Evolutionary conservation across 768 basidiomycete genomes (phyloP), one percentile per base, ranked within the genome.

Genomic region (Thelephora ganbajun): DNA sequence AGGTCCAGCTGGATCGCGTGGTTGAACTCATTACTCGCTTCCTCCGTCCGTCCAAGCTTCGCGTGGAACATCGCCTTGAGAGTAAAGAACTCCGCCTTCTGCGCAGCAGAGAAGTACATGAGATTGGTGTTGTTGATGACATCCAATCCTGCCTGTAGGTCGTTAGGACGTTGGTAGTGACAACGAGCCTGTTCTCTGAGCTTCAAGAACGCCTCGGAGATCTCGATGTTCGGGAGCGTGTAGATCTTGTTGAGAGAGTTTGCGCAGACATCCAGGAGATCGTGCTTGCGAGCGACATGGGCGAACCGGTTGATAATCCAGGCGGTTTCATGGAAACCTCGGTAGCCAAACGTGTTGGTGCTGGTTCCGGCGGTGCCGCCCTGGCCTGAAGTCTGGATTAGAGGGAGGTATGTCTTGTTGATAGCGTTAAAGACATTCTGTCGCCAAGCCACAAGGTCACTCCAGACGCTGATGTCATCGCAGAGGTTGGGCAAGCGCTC

Each of bases 281-380:
- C 87, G 59, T 99, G 96, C 65, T 98, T 94, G 49, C 96, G 76
- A 18, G 96, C 96, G 47, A 97, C 92, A 65, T 99, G 94, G 7
- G 96, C 96, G 59, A 99, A 98, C 13, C 96, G 83, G 61, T 99
- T 99, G 69, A 98, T 97, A 59, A 96, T 98, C 96, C 96, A 99
- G 6, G 96, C 96, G 0, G 92, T 98, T 68, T 99, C 96, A 59
- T 99, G 96, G 62, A 89, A 97, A 6, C 96, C 96, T 45, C 96
- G 78, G 61, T 90, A 98, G 6, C 92, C 94, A 58, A 80, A 86
- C 1, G 89, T 92, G 48, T 80, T 87, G 36, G 80, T 68, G 50
- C 74, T 83, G 34, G 68, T 72, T 19, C 75, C 66, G 14, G 75
- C 60, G 39, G 69, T 71, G 36, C 69, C 68, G 20, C 66, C 65